Evolutionary conservation across 176 grass and related monocot genomes (phyloP), one percentile per base, ranked within the genome.

Genomic region (Aegilops speltoides): DNA sequence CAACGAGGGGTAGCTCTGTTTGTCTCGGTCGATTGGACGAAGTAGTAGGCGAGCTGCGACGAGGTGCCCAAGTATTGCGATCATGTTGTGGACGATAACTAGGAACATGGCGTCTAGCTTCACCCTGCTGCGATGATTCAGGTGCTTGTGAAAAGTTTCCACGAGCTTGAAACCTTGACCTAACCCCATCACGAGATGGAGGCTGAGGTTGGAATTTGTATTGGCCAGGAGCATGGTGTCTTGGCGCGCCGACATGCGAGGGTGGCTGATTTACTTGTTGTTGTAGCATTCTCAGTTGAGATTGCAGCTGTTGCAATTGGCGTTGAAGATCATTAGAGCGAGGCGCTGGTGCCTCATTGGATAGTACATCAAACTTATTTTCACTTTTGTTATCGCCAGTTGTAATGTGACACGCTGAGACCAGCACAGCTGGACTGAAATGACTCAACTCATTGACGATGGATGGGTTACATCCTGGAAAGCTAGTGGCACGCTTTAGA

Each of bases 311-410:
- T 7, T 82, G 80, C 3, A 71, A 9, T 5, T 71, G 46, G 5
- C 24, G 29, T 38, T 82, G 80, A 0, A 71, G 6, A 5, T 25
- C 65, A 56, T 71, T 23, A 0, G 43, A 14, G 4, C n/a, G 80
- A 16, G 80, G 80, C 22, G 64, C 20, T 1, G 79, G 64, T 8
- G 32, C 26, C 26, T 82, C 43, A 25, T 56, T 82, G 0, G 43
- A 4, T 2, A 56, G 12, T 1, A 22, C 20, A 6, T 20, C 28
- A 5, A 82, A 52, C 31, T 68, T 68, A 4, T 34, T 82, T 22
- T 36, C 10, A n/a, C 9, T 22, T 4, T 1, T 4, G 0, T 17
- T 20, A 10, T 2, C 7, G 0, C 13, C 46, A 0, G 29, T 6
- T 0, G 46, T 71, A 9, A 22, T 54, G 19, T 70, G 45, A 11